Percentiles rank a stretch among this genome's conserved stretches.
Conservation (phyloP, 106 monocot genomes). For the Acorus gramineus region DNA sequence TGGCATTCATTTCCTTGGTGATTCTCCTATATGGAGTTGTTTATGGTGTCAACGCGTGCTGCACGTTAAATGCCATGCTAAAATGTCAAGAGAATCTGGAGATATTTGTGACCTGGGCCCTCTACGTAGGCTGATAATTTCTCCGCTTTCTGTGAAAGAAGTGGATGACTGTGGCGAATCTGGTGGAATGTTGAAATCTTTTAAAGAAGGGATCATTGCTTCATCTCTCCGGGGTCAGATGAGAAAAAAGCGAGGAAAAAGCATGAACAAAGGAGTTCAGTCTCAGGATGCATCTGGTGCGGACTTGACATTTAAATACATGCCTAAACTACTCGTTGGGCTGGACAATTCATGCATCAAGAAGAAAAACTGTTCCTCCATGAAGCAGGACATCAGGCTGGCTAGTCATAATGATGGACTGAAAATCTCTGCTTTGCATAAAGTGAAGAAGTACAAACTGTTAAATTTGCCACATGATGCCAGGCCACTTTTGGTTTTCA, state of each 20-base stretch:
- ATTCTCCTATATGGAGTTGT: constrained; percentile 77
- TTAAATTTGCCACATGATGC: constrained; percentile 62
- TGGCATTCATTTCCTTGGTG: constrained; percentile 61
- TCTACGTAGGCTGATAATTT: constrained; percentile 56
- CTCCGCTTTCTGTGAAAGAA: constrained; percentile 78
- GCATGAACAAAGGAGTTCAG: constrained; percentile 24
- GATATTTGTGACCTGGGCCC: constrained; percentile 71
- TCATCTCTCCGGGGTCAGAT: constrained; percentile 45
- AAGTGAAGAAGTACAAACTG: constrained; percentile 38
- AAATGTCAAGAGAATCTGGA: constrained; percentile 56
- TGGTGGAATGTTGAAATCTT: constrained; percentile 42
- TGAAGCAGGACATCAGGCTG: constrained; percentile 11
- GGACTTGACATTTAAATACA: constrained; percentile 14
- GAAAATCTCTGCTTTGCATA: constrained; percentile 4
- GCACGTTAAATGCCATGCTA: constrained; percentile 75
- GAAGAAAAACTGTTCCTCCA: constrained; percentile 14
- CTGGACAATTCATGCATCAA: constrained; percentile 17
- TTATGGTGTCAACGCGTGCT: constrained; percentile 71
- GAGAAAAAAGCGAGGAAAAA: constrained; percentile 33
- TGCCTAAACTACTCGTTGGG: constrained; percentile 26
- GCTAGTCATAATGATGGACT: constrained; percentile 10
- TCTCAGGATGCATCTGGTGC: constrained; percentile 9
- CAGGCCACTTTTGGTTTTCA: constrained; percentile 81
- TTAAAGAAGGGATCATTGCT: constrained; percentile 51
- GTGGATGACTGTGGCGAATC: constrained; percentile 8